Percentiles rank a stretch among this genome's conserved stretches.
Evolutionary conservation across 345 rosid species (phyloP).

Genomic region (Acer yangbiense): DNA sequence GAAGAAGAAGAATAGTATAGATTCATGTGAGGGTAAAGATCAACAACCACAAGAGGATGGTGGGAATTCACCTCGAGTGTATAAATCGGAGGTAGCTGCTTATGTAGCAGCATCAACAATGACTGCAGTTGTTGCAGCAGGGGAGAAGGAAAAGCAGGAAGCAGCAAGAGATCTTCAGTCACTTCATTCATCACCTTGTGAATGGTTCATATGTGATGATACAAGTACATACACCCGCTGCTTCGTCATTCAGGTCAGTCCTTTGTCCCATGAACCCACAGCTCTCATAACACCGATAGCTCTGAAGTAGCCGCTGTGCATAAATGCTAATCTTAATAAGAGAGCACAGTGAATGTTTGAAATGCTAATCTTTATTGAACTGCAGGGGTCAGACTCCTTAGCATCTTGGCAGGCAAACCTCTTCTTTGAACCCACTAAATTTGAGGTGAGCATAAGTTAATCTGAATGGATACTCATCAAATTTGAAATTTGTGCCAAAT

Average conservation of each 20-base stretch:
- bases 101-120: slow-evolving; percentile 77
- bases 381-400: slow-evolving; percentile 85
- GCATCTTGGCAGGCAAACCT: slow-evolving; percentile 96
- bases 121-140: slow-evolving; percentile 86
- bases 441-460: slow-evolving; percentile 58
- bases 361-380: background rate
- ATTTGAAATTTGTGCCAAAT: background rate
- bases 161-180: slow-evolving; percentile 82
- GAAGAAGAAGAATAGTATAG: slow-evolving; percentile 13
- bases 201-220: slow-evolving; percentile 93
- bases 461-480: slow-evolving; percentile 2
- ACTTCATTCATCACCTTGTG: slow-evolving; percentile 81
- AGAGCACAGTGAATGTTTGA: background rate
- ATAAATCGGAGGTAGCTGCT: slow-evolving; percentile 83
- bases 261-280: background rate
- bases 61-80: slow-evolving; percentile 32
- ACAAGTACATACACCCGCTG: slow-evolving; percentile 61
- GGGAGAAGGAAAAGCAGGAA: slow-evolving; percentile 77
- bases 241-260: slow-evolving; percentile 80
- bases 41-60: slow-evolving; percentile 31
- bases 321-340: background rate
- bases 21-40: slow-evolving; percentile 19
- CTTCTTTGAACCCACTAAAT: slow-evolving; percentile 81
- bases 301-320: background rate
- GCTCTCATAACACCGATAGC: background rate